Base-by-base conservation (phyloP, 495 filamentous ascomycete genomes). In the Tuber melanosporum region DNA sequence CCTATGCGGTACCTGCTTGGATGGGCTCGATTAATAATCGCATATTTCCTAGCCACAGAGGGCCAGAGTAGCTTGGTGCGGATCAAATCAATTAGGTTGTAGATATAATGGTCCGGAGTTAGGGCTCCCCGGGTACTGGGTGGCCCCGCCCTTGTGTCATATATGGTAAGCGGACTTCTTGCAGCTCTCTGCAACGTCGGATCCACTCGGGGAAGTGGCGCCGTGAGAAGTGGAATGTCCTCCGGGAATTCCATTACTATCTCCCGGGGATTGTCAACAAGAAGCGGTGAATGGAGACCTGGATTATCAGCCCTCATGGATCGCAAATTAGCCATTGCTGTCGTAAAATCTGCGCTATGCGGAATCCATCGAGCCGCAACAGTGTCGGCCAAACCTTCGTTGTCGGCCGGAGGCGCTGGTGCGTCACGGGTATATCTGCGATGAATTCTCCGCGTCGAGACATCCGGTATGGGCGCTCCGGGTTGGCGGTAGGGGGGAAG, bases 1-100 rank as follows among this genome's bases (percentile, higher is more conserved):
- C 41, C n/a, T 57, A 72, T 52, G 20, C 70, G 52, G 49, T 78
- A 78, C 10, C 75, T 77, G 19, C 70, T 72, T n/a, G 75, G 75
- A 73, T 77, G 77, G 19, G 75, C 75, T 41, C 77, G 76, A 22
- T 77, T 77, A 57, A 78, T 69, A 52, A 78, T 57, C 46, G 71
- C 75, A 70, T 73, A 78, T n/a, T 78, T 78, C 45, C 49, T 73
- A 10, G 77, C 77, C 15, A 78, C 71, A 32, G 76, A 71, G 12
- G 77, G 77, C n/a, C 69, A 39, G 8, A 46, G 14, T 8, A 78
- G 43, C 75, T 70, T 72, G 43, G 47, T 62, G 15, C 77, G 70
- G 46, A 78, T 45, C 14, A 43, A 2, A 14, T 44, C 44, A 45
- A 78, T 2, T 43, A 78, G 71, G 9, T 69, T 47, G 41, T 71